Evolutionary conservation across 768 basidiomycete species (phyloP).

Genomic region (Mycena sanguinolenta): DNA sequence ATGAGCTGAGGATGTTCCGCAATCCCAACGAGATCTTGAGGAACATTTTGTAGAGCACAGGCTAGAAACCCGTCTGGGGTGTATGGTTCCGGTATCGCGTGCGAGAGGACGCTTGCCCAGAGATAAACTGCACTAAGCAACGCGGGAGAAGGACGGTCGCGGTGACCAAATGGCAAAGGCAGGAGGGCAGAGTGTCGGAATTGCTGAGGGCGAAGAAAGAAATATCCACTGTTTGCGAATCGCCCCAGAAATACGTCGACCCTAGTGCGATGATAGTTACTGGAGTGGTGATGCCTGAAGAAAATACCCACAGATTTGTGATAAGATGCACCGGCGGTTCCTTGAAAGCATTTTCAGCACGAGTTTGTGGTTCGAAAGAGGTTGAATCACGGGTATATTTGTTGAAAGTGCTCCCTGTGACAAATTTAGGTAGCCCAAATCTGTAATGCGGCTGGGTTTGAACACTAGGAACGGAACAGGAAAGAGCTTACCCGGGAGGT

Average conservation of each 20-base stretch:
- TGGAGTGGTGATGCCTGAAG: too few species aligned
- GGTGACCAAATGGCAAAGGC: slow-evolving; percentile 60
- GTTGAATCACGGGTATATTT: not conserved
- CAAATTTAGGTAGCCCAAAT: not conserved
- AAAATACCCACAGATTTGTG: not conserved
- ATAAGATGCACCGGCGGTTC: not conserved
- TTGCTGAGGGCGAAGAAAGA: slow-evolving; percentile 50
- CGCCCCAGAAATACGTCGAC: slow-evolving; percentile 12
- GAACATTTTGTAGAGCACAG: slow-evolving; percentile 13
- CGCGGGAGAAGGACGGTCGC: slow-evolving; percentile 62
- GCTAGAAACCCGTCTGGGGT: not conserved
- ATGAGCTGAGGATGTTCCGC: slow-evolving; percentile 44
- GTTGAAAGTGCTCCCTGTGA: not conserved
- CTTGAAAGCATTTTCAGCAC: not conserved
- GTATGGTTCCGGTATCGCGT: slow-evolving; percentile 43
- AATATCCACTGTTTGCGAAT: slow-evolving; percentile 19
- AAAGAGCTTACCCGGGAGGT: not conserved
- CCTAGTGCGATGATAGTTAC: not conserved
- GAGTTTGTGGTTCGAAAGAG: not conserved
- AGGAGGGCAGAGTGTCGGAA: slow-evolving; percentile 65
- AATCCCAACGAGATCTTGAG: slow-evolving; percentile 10
- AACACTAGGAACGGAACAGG: not conserved
- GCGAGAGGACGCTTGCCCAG: slow-evolving; percentile 66
- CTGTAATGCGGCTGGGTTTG: not conserved
- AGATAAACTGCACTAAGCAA: slow-evolving; percentile 65